Percentiles rank a stretch among this genome's conserved stretches.
Evolutionary conservation across 2,329 filamentous ascomycete genomes (phyloP).

Genomic region (Geoglossum cookeanum): DNA sequence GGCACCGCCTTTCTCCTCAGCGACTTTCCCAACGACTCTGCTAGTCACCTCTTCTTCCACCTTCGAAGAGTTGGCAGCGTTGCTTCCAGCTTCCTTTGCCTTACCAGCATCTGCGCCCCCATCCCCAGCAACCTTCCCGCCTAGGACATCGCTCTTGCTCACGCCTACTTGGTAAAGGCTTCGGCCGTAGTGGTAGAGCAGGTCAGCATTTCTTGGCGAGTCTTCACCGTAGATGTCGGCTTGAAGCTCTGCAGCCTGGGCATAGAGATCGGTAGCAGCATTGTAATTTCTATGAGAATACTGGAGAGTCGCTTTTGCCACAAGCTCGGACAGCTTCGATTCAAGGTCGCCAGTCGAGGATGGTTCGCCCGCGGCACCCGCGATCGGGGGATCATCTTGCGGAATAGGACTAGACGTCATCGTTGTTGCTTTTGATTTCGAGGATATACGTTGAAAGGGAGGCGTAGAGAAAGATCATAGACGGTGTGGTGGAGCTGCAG

Average conservation of each 20-base stretch:
- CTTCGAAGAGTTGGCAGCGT: slow-evolving; percentile 22
- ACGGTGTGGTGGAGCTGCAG: no score
- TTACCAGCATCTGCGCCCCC: slow-evolving; percentile 23
- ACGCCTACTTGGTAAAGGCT: slow-evolving; percentile 88
- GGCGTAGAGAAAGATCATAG: background rate
- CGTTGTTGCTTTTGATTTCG: background rate
- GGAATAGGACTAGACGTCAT: background rate
- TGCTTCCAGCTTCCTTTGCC: slow-evolving; percentile 28
- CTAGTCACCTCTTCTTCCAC: slow-evolving; percentile 20
- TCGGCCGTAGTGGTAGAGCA: slow-evolving; percentile 86
- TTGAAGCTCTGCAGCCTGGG: slow-evolving; percentile 75
- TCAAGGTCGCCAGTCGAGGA: slow-evolving; percentile 19
- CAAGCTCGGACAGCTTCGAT: slow-evolving; percentile 57
- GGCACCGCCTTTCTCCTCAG: background rate
- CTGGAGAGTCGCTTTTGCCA: slow-evolving; percentile 61
- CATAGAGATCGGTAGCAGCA: slow-evolving; percentile 71
- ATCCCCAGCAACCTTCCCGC: slow-evolving; percentile 50
- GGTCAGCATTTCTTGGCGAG: slow-evolving; percentile 73
- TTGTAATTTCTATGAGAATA: slow-evolving; percentile 82
- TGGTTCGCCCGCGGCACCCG: slow-evolving; percentile 3
- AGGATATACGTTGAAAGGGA: background rate
- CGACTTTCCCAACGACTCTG: slow-evolving; percentile 14
- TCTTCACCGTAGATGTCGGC: slow-evolving; percentile 85
- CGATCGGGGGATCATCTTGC: background rate
- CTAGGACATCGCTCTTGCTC: slow-evolving; percentile 83